A percentile compares a stretch with the other conserved stretches of the same genome.
Conservation (phyloP, 495 filamentous ascomycete genomes). For the Bathelium albidoporum region DNA sequence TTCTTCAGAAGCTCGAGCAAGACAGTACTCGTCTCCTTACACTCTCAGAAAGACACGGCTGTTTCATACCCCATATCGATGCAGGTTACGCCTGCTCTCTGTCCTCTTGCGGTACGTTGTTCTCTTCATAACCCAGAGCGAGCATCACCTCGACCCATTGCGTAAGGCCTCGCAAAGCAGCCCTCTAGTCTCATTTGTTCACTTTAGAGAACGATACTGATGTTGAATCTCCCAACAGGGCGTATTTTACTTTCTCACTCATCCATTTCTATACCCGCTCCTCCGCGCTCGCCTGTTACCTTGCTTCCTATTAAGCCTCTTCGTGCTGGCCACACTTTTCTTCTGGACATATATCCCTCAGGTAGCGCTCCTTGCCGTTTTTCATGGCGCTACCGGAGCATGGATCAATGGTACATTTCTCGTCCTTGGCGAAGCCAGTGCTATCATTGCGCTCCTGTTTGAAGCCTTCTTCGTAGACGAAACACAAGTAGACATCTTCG, state of each 20-base stretch:
- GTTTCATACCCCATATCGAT: no score
- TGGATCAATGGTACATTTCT: constrained; percentile 56
- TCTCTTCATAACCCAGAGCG: neutral
- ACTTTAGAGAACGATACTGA: neutral
- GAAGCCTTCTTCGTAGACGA: constrained; percentile 62
- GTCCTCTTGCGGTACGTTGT: neutral
- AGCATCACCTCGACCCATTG: neutral
- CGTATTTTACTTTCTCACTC: constrained; percentile 48
- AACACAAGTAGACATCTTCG: constrained; percentile 58
- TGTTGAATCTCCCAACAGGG: constrained; percentile 32
- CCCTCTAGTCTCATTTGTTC: neutral
- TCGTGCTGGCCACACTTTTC: constrained; percentile 53
- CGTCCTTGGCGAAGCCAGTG: constrained; percentile 56
- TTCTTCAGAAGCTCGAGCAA: no score
- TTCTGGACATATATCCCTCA: constrained; percentile 49
- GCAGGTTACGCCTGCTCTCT: neutral
- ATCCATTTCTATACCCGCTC: constrained; percentile 54
- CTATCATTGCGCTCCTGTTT: constrained; percentile 50
- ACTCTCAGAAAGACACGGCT: no score
- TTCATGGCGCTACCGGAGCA: constrained; percentile 42
- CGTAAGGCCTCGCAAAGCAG: neutral
- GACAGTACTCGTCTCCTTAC: no score
- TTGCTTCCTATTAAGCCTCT: constrained; percentile 46
- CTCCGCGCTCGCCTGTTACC: constrained; percentile 50
- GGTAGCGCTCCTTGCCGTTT: constrained; percentile 54